Base-by-base conservation (phyloP, 352 stramenopile species). In the Phytopythium cucurbitacearum region DNA sequence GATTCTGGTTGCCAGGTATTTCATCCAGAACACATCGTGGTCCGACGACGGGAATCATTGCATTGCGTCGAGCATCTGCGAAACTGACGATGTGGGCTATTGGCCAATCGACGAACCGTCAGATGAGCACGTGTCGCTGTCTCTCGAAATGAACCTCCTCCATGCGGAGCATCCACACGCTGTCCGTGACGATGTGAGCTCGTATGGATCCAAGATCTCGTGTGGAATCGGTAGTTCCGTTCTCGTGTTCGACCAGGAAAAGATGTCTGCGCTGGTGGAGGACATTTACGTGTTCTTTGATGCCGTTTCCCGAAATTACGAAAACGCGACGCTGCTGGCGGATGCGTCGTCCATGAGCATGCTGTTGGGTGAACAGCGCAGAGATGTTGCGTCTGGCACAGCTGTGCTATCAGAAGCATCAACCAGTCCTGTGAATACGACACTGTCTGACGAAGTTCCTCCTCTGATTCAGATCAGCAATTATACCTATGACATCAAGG, bases 201-300 rank as follows among this genome's bases (percentile, higher is more conserved):
- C 80, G 11, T 92, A 86, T 40, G 84, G 81, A 32, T 88, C 76
- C 7, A 94, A 91, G 52, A 74, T 89, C 16, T 85, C 71, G 15
- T 62, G 85, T 5, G 56, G 65, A 28, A 58, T 94, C 50, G 81
- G 81, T 6, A 77, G 87, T 38, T 88, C 78, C 28, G 73, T 92
- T 28, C 44, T 79, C 12, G 78, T 92, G 33, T 80, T 94, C 32
- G 73, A 94, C 16, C 76, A 91, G 41, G 40, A 59, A n/a, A 89
- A 91, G 38, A 89, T 87, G 64, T 76, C 69, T 10, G 59, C 55
- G 43, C 50, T 94, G 21, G 60, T 94, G 39, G 11, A 44, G 1
- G 80, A 91, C 51, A 87, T 78, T 64, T 65, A 80, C 37, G 73
- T 82, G 40, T 91, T 87, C 45, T 69, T 75, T 51, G 41, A 51